A percentile compares a stretch with the other conserved stretches of the same genome.
These are phyloP conservation scores for Tulasnella sp. DNA, from an alignment of 768 basidiomycete genomes.

Conservation along the genomic window DNA sequence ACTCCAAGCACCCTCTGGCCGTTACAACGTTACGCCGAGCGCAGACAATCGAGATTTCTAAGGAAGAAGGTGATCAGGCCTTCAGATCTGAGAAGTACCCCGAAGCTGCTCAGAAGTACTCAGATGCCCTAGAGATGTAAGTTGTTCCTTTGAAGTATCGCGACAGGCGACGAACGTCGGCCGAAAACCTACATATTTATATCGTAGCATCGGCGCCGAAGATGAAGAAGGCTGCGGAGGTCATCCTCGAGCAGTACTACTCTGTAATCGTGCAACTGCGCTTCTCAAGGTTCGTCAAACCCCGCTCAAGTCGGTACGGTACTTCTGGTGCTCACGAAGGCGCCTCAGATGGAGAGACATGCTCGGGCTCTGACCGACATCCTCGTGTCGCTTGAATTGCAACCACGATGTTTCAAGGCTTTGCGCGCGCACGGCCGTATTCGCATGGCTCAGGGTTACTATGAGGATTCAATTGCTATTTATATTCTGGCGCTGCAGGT, in stretches of 20 bases:
- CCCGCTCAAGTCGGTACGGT: not conserved
- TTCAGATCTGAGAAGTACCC: slow-evolving; percentile 52
- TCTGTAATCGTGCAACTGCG: slow-evolving; percentile 77
- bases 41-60: slow-evolving; percentile 74
- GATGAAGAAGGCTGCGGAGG: slow-evolving; percentile 70
- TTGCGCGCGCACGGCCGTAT: slow-evolving; percentile 77
- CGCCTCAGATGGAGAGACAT: slow-evolving; percentile 44
- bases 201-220: slow-evolving; percentile 45
- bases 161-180: slow-evolving; percentile 30
- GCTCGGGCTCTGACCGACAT: slow-evolving; percentile 63
- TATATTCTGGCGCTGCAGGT: slow-evolving; percentile 72
- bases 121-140: slow-evolving; percentile 40
- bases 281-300: slow-evolving; percentile 47
- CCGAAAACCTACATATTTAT: slow-evolving; percentile 39
- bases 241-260: slow-evolving; percentile 62
- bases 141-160: not conserved
- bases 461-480: slow-evolving; percentile 56
- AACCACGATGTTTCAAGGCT: slow-evolving; percentile 62
- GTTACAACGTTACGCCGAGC: slow-evolving; percentile 61
- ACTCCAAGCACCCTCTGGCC: slow-evolving; percentile 64
- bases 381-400: slow-evolving; percentile 49
- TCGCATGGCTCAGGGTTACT: slow-evolving; percentile 60
- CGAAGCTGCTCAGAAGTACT: slow-evolving; percentile 59
- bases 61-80: slow-evolving; percentile 70
- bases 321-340: too few relatives aligned